phyloP scores from a whole-genome alignment of 164 flowering plant genomes.

The Nelumbo lutea region DNA sequence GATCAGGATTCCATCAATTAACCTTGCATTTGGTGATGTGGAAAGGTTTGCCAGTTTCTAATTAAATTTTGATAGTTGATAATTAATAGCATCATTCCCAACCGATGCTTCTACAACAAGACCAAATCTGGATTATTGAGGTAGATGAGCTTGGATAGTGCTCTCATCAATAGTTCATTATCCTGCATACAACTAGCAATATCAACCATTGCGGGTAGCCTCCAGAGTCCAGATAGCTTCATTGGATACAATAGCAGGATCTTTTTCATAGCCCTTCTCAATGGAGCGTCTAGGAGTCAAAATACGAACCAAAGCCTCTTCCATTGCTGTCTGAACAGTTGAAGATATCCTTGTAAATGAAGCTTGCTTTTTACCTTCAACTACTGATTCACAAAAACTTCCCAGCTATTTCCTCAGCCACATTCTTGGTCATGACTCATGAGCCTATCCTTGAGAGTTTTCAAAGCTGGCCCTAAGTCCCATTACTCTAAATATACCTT shows the following conservation, averaged over 20 bases:
- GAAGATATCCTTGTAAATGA: conserved; percentile 93
- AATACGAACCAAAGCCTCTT: conserved; percentile 92
- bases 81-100: conserved; percentile 97
- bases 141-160: too few relatives aligned
- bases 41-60: conserved; percentile 93
- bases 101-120: conserved; percentile 96
- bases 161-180: too few relatives aligned
- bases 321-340: conserved; percentile 98
- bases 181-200: conserved; percentile 99
- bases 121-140: conserved; percentile 89
- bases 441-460: conserved; percentile 91
- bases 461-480: conserved; percentile 88
- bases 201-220: conserved; percentile 78
- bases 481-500: conserved; percentile 82
- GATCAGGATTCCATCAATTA: conserved; percentile 92
- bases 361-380: conserved; percentile 81
- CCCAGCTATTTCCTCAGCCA: conserved; percentile 98
- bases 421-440: conserved; percentile 99
- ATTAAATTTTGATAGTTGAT: conserved; percentile 88
- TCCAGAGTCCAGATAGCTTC: conserved; percentile 97
- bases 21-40: conserved; percentile 52
- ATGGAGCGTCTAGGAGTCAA: conserved; percentile 95
- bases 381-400: conserved; percentile 93
- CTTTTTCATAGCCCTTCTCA: conserved; percentile 97
- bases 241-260: conserved; percentile 93